Base-by-base conservation (phyloP, 1,139 yeast species). In the Taiozyma sp. region DNA sequence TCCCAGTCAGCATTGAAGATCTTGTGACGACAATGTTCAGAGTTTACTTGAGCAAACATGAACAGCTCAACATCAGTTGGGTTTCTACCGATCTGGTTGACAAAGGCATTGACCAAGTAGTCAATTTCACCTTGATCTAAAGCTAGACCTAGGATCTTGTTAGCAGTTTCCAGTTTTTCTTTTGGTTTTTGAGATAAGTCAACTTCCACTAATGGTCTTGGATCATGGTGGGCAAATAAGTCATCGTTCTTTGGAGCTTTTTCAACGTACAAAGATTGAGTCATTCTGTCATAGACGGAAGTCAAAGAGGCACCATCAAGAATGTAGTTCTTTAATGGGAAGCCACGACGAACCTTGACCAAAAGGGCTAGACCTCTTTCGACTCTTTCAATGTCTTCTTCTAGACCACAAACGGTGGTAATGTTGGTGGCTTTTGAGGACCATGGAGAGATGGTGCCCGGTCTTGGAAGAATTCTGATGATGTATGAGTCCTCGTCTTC, bases 21-120 rank as follows among this genome's bases (percentile, higher is more conserved):
- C 73, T 95, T 95, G 75, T 95, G 99, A 70, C 99, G 88, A 76
- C 99, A 95, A 73, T 95, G 99, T 73, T 95, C 99, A 22, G 98
- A 90, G 73, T 95, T 95, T 61, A 95, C 99, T 72, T 95, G 99
- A 46, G 99, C 99, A 75, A 95, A 95, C 98, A 95, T 95, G 72
- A 95, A 95, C 59, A 95, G 76, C 70, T 95, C 99, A 28, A 91
- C 98, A 68, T 95, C 99, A 30, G 99, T 93, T 49, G 99, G 99
- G 67, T 91, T 89, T 69, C 99, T 82, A 47, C 88, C 85, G 58
- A 93, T 79, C 42, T 76, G 76, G 41, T 81, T 73, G 50, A 76
- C 79, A 72, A 93, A 95, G 1, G 97, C 95, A 49, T 82, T 76
- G 55, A 81, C 77, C 65, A 95, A 79, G 69, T 95, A 95, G 47